A percentile compares a stretch with the other conserved stretches of the same genome.
These are phyloP conservation scores for Aspergillus hortae DNA, from an alignment of 2,329 filamentous ascomycete genomes.

Conservation along the genomic window DNA sequence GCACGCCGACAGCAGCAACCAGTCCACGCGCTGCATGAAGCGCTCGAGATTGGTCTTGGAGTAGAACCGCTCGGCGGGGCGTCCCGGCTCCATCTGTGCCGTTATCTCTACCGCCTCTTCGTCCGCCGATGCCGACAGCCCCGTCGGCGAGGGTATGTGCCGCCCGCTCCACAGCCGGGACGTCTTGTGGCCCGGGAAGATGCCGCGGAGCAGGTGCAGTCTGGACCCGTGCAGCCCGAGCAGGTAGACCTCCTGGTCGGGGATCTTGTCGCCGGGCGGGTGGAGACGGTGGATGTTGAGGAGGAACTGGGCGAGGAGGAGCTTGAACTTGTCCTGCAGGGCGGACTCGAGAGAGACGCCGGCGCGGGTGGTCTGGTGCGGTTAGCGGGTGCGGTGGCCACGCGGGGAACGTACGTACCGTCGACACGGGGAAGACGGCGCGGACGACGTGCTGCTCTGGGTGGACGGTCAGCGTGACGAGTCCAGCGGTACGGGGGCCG, in stretches of 20 bases:
- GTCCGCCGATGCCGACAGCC: background rate
- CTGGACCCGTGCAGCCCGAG: constrained; percentile 26
- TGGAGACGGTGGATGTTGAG: constrained; percentile 15
- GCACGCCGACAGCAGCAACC: constrained; percentile 7
- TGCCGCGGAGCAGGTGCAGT: constrained; percentile 25
- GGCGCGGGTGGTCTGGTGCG: constrained; percentile 14
- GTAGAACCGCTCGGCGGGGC: constrained; percentile 13
- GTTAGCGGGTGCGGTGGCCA: background rate
- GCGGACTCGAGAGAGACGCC: constrained; percentile 10
- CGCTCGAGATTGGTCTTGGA: constrained; percentile 13
- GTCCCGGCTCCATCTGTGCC: background rate
- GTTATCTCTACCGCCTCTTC: background rate
- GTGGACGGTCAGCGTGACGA: constrained; percentile 17
- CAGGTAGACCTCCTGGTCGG: constrained; percentile 28
- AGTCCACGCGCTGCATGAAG: constrained; percentile 15
- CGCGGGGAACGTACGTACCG: constrained; percentile 10
- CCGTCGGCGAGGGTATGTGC: constrained; percentile 5
- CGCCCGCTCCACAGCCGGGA: constrained; percentile 22
- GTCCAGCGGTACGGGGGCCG: constrained; percentile 16
- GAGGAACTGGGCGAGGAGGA: constrained; percentile 24
- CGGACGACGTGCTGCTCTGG: constrained; percentile 4
- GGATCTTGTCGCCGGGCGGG: constrained; percentile 21
- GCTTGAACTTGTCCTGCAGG: constrained; percentile 23
- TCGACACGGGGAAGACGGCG: constrained; percentile 18
- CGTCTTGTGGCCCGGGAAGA: constrained; percentile 25